Percentiles rank a stretch among this genome's conserved stretches.
Conservation (phyloP, 225 moss, liverwort and hornwort species). For the Rhytidiadelphus loreus region DNA sequence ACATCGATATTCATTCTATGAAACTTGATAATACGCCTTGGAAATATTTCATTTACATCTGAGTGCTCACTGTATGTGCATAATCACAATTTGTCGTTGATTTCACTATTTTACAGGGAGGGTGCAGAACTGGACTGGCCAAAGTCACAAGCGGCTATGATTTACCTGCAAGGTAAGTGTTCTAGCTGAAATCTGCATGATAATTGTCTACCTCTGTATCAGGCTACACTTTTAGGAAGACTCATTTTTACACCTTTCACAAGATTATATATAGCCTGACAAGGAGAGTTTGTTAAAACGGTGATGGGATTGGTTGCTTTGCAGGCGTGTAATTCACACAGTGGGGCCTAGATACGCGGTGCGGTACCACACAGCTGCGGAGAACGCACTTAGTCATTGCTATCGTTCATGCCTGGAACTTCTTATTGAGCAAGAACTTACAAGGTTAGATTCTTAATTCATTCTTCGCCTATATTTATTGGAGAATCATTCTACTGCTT, state of each 20-base stretch:
- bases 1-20: not conserved
- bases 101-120: constrained; percentile 46
- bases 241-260: not conserved
- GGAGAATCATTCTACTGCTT: not conserved
- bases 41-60: not conserved
- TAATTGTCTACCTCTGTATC: not conserved
- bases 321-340: constrained; percentile 94
- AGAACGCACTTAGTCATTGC: constrained; percentile 98
- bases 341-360: constrained; percentile 96
- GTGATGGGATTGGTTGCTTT: constrained; percentile 2
- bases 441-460: constrained; percentile 40
- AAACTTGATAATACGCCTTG: not conserved
- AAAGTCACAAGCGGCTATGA: constrained; percentile 96
- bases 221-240: not conserved
- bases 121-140: constrained; percentile 95
- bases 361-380: constrained; percentile 96
- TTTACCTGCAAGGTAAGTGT: constrained; percentile 80
- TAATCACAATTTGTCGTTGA: not conserved
- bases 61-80: not conserved
- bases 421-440: constrained; percentile 83
- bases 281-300: not conserved
- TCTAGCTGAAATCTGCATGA: not conserved
- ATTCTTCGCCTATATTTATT: not conserved
- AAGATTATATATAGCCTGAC: not conserved
- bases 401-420: constrained; percentile 97